Evolutionary conservation across 495 filamentous ascomycete genomes (phyloP).

Genomic region (Hypomontagnella monticulosa): DNA sequence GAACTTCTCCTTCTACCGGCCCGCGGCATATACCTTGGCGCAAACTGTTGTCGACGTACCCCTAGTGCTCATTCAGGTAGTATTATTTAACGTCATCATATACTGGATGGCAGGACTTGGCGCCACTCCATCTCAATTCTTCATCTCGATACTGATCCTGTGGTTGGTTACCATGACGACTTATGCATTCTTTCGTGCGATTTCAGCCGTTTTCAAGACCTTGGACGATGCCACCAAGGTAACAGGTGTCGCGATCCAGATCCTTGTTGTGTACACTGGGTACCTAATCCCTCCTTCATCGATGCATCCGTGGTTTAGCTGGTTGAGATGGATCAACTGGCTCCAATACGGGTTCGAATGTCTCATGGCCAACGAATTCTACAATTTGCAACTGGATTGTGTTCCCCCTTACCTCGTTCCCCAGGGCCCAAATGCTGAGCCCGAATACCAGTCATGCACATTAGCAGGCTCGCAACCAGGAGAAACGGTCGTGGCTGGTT

Average conservation of each 20-base stretch:
- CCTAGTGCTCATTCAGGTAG: constrained; percentile 72
- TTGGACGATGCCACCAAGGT: constrained; percentile 76
- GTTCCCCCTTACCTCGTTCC: constrained; percentile 56
- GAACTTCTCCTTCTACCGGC: constrained; percentile 84
- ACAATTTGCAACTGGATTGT: constrained; percentile 62
- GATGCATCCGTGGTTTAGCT: constrained; percentile 72
- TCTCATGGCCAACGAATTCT: constrained; percentile 79
- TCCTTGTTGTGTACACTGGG: constrained; percentile 77
- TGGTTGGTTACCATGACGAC: constrained; percentile 76
- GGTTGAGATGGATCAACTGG: constrained; percentile 42
- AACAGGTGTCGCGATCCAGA: constrained; percentile 72
- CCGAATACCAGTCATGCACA: constrained; percentile 64
- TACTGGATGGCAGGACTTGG: constrained; percentile 80
- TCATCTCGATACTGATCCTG: constrained; percentile 73
- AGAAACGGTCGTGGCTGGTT: constrained; percentile 55
- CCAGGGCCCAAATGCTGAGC: constrained; percentile 26
- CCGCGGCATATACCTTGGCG: constrained; percentile 79
- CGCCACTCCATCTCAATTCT: constrained; percentile 80
- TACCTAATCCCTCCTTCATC: constrained; percentile 75
- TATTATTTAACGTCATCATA: constrained; percentile 77
- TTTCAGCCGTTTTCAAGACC: constrained; percentile 63
- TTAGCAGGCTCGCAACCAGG: constrained; percentile 66
- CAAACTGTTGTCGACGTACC: constrained; percentile 81
- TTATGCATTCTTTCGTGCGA: constrained; percentile 80
- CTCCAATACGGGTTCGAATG: constrained; percentile 66